Evolutionary conservation across 208 protist genomes (phyloP).

Genomic region (Plasmodiophora brassicae): DNA sequence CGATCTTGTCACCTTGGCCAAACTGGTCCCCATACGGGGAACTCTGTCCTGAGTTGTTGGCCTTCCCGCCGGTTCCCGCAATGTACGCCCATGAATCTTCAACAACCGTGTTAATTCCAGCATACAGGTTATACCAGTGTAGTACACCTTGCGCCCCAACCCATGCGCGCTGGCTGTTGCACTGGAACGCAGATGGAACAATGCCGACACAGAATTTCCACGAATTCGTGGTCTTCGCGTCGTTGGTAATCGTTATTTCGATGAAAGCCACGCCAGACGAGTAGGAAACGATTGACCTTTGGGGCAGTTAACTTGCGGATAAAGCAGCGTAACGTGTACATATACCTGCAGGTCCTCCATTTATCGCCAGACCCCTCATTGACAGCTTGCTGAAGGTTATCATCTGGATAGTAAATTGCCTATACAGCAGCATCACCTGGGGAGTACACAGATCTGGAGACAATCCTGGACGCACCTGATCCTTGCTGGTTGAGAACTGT

Average conservation of each 20-base stretch:
- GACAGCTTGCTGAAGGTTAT: neutral
- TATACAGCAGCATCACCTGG: neutral
- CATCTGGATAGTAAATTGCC: slow-evolving; percentile 31
- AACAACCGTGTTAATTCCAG: neutral
- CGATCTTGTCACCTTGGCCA: neutral
- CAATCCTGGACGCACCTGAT: neutral
- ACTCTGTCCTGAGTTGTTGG: slow-evolving; percentile 16
- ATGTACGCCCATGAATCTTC: slow-evolving; percentile 36
- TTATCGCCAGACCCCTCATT: slow-evolving; percentile 31
- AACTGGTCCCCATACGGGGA: slow-evolving; percentile 6
- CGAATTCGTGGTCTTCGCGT: slow-evolving; percentile 28
- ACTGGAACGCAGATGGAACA: neutral
- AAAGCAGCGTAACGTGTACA: neutral
- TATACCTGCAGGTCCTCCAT: slow-evolving; percentile 33
- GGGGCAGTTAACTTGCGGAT: neutral
- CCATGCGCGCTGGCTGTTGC: neutral
- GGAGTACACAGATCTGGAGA: neutral
- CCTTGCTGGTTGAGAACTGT: neutral
- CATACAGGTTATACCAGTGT: no score
- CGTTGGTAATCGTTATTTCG: slow-evolving; percentile 28
- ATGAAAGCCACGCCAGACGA: neutral
- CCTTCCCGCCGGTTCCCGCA: slow-evolving; percentile 29
- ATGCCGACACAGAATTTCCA: slow-evolving; percentile 31
- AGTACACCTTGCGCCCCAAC: slow-evolving; percentile 2
- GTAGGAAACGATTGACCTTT: neutral